Evolutionary conservation across 2,329 filamentous ascomycete species (phyloP).

Genomic region (Penicillium sp.): DNA sequence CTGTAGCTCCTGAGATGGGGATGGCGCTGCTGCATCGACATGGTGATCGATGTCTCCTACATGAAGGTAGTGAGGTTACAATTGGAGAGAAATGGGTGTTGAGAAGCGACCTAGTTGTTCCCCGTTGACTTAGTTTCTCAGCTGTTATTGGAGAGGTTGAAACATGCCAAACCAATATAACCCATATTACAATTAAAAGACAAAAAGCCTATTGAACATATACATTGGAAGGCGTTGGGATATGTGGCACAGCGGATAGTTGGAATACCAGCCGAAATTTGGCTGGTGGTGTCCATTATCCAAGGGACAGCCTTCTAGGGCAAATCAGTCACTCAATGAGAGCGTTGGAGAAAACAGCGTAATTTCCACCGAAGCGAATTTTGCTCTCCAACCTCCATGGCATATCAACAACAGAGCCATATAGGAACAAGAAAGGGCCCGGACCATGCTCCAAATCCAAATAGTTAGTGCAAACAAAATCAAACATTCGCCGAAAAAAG

Average conservation of each 20-base stretch:
- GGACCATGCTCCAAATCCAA: conserved; percentile 13
- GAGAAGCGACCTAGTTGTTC: conserved; percentile 72
- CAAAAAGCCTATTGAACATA: conserved; percentile 14
- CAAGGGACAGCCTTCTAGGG: no score
- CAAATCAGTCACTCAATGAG: no score
- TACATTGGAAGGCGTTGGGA: not conserved
- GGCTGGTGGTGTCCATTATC: no score
- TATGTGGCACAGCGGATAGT: no score
- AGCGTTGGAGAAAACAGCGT: no score
- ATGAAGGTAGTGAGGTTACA: conserved; percentile 80
- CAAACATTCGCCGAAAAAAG: conserved; percentile 19
- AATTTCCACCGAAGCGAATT: no score
- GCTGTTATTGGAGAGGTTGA: not conserved
- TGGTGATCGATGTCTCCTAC: conserved; percentile 85
- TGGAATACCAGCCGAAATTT: no score
- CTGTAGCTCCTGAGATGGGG: conserved; percentile 78
- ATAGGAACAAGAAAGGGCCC: conserved; percentile 11
- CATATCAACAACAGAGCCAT: not conserved
- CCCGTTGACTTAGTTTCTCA: conserved; percentile 30
- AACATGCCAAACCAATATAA: not conserved
- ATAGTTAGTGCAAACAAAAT: conserved; percentile 13
- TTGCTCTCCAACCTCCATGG: no score
- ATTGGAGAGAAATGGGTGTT: conserved; percentile 91
- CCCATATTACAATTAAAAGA: conserved; percentile 9
- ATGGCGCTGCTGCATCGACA: conserved; percentile 87